phyloP scores from a whole-genome alignment of 1,139 yeast species.

The Geotrichum citri-aurantii region DNA sequence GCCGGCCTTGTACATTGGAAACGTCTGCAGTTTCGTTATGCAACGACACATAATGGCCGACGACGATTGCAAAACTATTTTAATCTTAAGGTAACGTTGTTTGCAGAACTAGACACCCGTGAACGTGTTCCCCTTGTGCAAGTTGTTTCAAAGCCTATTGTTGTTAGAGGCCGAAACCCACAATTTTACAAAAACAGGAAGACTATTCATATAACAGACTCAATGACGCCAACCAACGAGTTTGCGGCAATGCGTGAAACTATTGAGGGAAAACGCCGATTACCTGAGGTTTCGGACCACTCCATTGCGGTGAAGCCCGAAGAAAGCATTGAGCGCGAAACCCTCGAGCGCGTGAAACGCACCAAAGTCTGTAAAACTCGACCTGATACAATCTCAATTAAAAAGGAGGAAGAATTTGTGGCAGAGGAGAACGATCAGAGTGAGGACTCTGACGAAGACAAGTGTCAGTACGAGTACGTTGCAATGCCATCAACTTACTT shows the following conservation, averaged over 20 bases:
- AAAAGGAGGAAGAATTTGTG: not conserved
- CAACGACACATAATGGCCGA: slow-evolving; percentile 64
- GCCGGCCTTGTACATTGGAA: slow-evolving; percentile 37
- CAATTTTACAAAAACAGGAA: slow-evolving; percentile 54
- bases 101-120: slow-evolving; percentile 33
- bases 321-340: not conserved
- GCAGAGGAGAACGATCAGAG: slow-evolving; percentile 4
- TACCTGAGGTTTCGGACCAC: not conserved
- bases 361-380: not conserved
- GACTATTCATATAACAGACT: slow-evolving; percentile 35
- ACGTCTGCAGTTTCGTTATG: slow-evolving; percentile 49
- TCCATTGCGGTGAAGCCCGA: not conserved
- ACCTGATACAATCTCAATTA: not conserved
- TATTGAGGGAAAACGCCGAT: slow-evolving; percentile 35
- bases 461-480: slow-evolving; percentile 44
- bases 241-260: not conserved
- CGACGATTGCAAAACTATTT: slow-evolving; percentile 52
- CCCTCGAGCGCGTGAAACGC: not conserved
- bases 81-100: slow-evolving; percentile 44
- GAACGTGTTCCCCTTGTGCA: slow-evolving; percentile 28
- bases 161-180: slow-evolving; percentile 63
- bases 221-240: not conserved
- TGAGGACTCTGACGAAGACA: slow-evolving; percentile 23
- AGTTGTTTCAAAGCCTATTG: slow-evolving; percentile 44
- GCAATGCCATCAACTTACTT: slow-evolving; percentile 53